phyloP scores from a whole-genome alignment of 2,329 filamentous ascomycete genomes.

The Mycocentrospora acerina region DNA sequence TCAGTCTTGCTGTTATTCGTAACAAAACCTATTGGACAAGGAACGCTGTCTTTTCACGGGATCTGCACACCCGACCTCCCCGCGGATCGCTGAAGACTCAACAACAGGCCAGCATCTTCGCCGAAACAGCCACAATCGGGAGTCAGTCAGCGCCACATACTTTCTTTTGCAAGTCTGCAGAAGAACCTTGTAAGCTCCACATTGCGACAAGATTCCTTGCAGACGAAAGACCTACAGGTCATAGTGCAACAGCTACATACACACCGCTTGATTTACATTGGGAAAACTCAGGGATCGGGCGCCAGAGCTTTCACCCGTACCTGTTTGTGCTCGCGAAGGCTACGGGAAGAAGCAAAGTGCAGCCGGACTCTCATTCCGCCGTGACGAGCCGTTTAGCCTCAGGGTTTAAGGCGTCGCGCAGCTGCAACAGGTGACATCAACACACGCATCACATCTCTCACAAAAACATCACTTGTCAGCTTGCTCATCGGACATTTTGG shows the following conservation, averaged over 20 bases:
- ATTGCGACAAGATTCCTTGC: slow-evolving; percentile 32
- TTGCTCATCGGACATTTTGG: slow-evolving; percentile 2
- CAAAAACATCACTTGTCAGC: slow-evolving; percentile 5
- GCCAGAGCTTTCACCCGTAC: slow-evolving; percentile 24
- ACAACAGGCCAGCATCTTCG: slow-evolving; percentile 31
- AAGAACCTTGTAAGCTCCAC: slow-evolving; percentile 40
- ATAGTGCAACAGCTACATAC: slow-evolving; percentile 26
- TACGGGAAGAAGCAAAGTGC: slow-evolving; percentile 42
- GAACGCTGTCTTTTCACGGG: slow-evolving; percentile 2
- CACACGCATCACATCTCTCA: slow-evolving; percentile 11
- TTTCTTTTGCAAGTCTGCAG: slow-evolving; percentile 37
- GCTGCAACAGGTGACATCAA: slow-evolving; percentile 30
- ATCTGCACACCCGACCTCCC: slow-evolving; percentile 28
- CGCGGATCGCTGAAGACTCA: slow-evolving; percentile 34
- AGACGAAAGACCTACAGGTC: slow-evolving; percentile 37
- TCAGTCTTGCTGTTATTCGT: too few relatives aligned
- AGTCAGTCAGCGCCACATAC: slow-evolving; percentile 35
- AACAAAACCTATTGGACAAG: too few relatives aligned
- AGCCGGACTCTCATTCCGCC: slow-evolving; percentile 24
- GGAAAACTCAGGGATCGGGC: slow-evolving; percentile 26
- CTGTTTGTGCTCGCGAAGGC: slow-evolving; percentile 42
- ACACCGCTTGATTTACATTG: slow-evolving; percentile 35
- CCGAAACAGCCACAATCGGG: slow-evolving; percentile 37
- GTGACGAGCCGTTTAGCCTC: slow-evolving; percentile 32
- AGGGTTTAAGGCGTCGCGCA: slow-evolving; percentile 37